Conservation (phyloP, 805 yeast species). For the Kurtzmaniella cleridarum region DNA sequence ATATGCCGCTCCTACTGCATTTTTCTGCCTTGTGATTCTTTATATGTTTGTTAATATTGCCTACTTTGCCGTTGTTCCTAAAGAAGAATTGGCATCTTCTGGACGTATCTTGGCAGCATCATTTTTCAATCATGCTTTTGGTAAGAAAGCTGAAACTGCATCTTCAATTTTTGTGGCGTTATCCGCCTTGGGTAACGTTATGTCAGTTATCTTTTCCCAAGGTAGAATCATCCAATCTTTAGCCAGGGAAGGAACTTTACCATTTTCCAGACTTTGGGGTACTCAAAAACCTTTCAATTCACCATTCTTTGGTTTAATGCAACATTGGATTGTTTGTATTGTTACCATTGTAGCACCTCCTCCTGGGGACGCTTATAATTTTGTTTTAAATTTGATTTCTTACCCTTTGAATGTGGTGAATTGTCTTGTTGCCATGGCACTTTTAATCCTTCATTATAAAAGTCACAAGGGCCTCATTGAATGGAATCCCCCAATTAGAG, state of each 20-base stretch:
- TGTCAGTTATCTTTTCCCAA: slow-evolving; percentile 76
- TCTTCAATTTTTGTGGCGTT: slow-evolving; percentile 76
- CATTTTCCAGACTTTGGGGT: slow-evolving; percentile 68
- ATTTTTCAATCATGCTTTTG: slow-evolving; percentile 70
- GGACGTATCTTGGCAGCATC: slow-evolving; percentile 72
- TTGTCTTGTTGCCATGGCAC: slow-evolving; percentile 56
- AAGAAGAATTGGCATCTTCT: slow-evolving; percentile 51
- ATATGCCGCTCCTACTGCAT: slow-evolving; percentile 71
- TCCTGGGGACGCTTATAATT: slow-evolving; percentile 85
- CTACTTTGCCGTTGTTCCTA: slow-evolving; percentile 77
- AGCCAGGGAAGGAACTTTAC: slow-evolving; percentile 78
- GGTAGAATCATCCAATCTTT: slow-evolving; percentile 76
- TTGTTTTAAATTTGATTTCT: slow-evolving; percentile 71
- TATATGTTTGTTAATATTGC: slow-evolving; percentile 77
- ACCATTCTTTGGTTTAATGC: slow-evolving; percentile 67
- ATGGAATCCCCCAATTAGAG: slow-evolving; percentile 72
- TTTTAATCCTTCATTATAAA: slow-evolving; percentile 53
- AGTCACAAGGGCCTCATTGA: slow-evolving; percentile 41
- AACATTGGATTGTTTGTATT: slow-evolving; percentile 73
- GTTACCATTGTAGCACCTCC: slow-evolving; percentile 68
- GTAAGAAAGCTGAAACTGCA: slow-evolving; percentile 62
- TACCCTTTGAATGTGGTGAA: slow-evolving; percentile 79
- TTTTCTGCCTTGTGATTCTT: slow-evolving; percentile 53
- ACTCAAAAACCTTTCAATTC: slow-evolving; percentile 67
- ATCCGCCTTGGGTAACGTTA: slow-evolving; percentile 75